Evolutionary conservation across 2,329 filamentous ascomycete species (phyloP), one percentile per base, ranked within the genome.

Genomic region (Grosmannia penicillata): DNA sequence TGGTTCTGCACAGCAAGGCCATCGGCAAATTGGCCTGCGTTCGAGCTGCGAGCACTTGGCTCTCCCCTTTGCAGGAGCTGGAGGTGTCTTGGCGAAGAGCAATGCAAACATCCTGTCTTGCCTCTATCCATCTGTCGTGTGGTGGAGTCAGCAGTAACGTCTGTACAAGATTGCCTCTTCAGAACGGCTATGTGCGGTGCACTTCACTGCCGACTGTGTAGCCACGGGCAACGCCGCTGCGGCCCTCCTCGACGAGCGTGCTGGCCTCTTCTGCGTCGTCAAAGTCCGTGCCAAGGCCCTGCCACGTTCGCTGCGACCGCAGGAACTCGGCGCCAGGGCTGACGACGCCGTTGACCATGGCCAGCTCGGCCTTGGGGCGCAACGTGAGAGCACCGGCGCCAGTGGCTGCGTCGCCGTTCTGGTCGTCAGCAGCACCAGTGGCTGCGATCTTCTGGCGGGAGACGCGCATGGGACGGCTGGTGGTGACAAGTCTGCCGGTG

Each of bases 301-400:
- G 81, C 91, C 91, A 98, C 4, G 84, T 93, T 40, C 91, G 65
- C 50, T 87, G 74, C 4, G 79, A 82, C 24, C 79, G 72, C 45
- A 98, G 61, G 49, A 74, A 96, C 55, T 95, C 84, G 1, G 91
- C 91, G 0, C 85, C 91, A 0, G 91, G 91, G 33, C 89, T 96
- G n/a, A 81, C 67, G 1, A 89, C 73, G 7, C 86, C 85, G 37
- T 87, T 89, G 48, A 96, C 75, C 33, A 78, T 77, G 0, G 84
- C 80, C 15, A 96, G 48, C 46, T 93, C 81, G 3, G 79, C 76
- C 38, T 75, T 78, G 6, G 56, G 56, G 43, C 39, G 58, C 49
- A 46, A 63, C 53, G 48, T 76, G 21, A 96, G 59, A 0, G 75
- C 70, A 3, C 62, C 65, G 0, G 62, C 58, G 32, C 55, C 42